Percentiles rank a stretch among this genome's conserved stretches.
These are phyloP conservation scores for Pisolithus thermaeus DNA, from an alignment of 1,284 basidiomycete species.

Conservation along the genomic window DNA sequence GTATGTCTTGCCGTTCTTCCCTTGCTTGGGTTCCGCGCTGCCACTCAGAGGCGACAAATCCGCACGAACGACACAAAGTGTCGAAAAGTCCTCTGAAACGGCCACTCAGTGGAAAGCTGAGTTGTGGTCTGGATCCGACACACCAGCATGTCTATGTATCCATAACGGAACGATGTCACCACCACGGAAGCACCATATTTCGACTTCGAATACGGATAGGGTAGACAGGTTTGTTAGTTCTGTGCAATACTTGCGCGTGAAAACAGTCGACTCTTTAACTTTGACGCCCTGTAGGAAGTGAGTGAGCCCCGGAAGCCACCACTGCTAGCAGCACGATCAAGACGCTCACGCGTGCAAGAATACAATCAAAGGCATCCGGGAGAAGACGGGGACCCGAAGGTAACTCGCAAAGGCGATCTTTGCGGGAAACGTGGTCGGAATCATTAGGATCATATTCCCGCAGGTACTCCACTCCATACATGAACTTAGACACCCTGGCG, in stretches of 20 bases:
- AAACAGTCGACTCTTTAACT: constrained; percentile 75
- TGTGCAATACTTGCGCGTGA: constrained; percentile 73
- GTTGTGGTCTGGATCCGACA: neutral
- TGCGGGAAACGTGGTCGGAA: constrained; percentile 57
- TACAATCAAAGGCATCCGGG: constrained; percentile 75
- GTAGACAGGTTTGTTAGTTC: constrained; percentile 69
- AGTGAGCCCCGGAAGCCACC: constrained; percentile 4
- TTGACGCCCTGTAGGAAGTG: constrained; percentile 45
- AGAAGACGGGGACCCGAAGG: constrained; percentile 68
- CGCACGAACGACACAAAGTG: constrained; percentile 69
- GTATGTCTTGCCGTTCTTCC: constrained; percentile 60
- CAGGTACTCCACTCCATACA: constrained; percentile 76
- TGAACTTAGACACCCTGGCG: constrained; percentile 68
- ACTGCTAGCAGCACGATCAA: neutral
- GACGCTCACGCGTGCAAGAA: constrained; percentile 54
- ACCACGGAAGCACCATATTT: constrained; percentile 75
- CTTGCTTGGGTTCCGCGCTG: constrained; percentile 60
- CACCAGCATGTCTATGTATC: constrained; percentile 61
- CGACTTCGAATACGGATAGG: constrained; percentile 72
- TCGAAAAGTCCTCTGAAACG: constrained; percentile 58
- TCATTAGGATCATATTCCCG: constrained; percentile 60
- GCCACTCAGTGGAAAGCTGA: constrained; percentile 5
- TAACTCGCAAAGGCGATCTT: constrained; percentile 62
- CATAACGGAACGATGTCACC: constrained; percentile 62
- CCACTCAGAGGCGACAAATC: constrained; percentile 64